Evolutionary conservation across 2,329 filamentous ascomycete species (phyloP).

Genomic region (Aspergillus fructus): DNA sequence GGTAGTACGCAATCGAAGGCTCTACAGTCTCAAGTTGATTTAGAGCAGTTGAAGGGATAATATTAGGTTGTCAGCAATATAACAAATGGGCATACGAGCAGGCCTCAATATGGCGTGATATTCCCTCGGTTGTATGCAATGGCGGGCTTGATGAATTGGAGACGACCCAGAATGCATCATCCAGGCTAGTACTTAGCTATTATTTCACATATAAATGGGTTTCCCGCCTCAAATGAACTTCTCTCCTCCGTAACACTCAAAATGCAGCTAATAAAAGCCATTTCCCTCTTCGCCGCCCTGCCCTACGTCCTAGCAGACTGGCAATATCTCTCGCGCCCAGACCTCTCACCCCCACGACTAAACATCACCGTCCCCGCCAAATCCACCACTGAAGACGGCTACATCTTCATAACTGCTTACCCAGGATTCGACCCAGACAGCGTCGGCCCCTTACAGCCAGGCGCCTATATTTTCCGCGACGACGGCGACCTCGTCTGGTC

Average conservation of each 20-base stretch:
- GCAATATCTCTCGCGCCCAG: slow-evolving; percentile 49
- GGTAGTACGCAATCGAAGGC: no score
- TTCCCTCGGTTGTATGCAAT: background rate
- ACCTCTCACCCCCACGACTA: slow-evolving; percentile 45
- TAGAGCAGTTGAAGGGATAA: no score
- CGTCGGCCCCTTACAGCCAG: slow-evolving; percentile 48
- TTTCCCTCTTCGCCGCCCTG: background rate
- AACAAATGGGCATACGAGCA: background rate
- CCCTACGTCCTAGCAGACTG: slow-evolving; percentile 39
- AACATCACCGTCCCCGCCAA: slow-evolving; percentile 41
- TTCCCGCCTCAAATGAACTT: background rate
- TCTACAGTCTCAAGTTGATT: no score
- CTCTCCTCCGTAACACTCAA: background rate
- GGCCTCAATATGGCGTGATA: background rate
- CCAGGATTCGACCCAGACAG: slow-evolving; percentile 23
- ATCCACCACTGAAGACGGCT: slow-evolving; percentile 33
- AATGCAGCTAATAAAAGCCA: background rate
- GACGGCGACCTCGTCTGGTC: slow-evolving; percentile 59
- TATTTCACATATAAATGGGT: background rate
- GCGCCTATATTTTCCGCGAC: slow-evolving; percentile 56
- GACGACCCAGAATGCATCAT: background rate
- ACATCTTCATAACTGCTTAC: slow-evolving; percentile 40
- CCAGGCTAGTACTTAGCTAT: background rate
- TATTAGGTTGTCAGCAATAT: background rate
- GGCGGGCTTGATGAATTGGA: background rate